Evolutionary conservation across 2,329 filamentous ascomycete species (phyloP), one percentile per base, ranked within the genome.

Genomic region (Setomelanomma holmii): DNA sequence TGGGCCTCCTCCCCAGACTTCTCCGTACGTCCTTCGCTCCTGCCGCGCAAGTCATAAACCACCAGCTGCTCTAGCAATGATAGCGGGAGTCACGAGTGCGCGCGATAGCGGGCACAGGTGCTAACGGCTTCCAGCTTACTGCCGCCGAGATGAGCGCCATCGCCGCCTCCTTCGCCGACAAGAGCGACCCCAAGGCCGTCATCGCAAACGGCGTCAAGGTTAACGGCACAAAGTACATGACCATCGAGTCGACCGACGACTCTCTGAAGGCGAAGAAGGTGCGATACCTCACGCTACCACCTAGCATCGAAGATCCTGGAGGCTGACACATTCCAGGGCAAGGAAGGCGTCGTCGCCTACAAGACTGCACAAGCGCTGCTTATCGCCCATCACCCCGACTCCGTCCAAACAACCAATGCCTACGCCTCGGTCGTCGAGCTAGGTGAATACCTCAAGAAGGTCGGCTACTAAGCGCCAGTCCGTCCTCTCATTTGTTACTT

Each of bases 281-380:
- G 81, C 56, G 80, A 46, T 19, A 35, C 27, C n/a, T 11, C 5
- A 33, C 21, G 17, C 27, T 6, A 17, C 27, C 27, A 30, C 27
- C n/a, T n/a, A n/a, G n/a, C 34, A 50, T 47, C 36, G 36, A 49
- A 16, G 24, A 20, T 40, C 34, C n/a, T n/a, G 48, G 23, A 30
- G 35, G 45, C 58, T 60, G 35, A 61, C 60, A 52, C 41, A 45
- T 11, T 41, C 49, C 58, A 90, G 88, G 91, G 90, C 67, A 90
- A 88, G 74, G 85, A 88, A 73, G 95, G 95, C 62, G 79, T 96
- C 69, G 82, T 89, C 72, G 85, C 95, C 67, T 87, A 88, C 78
- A 96, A 96, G 83, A 96, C 93, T 69, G 88, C 84, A 71, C 89
- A 96, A 79, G 91, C 92, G 65, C 87, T 98, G 75, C 85, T 99